These are phyloP conservation scores for Sphagnum magellanicum DNA, from an alignment of 228 moss, liverwort and hornwort genomes.

Conservation along the genomic window DNA sequence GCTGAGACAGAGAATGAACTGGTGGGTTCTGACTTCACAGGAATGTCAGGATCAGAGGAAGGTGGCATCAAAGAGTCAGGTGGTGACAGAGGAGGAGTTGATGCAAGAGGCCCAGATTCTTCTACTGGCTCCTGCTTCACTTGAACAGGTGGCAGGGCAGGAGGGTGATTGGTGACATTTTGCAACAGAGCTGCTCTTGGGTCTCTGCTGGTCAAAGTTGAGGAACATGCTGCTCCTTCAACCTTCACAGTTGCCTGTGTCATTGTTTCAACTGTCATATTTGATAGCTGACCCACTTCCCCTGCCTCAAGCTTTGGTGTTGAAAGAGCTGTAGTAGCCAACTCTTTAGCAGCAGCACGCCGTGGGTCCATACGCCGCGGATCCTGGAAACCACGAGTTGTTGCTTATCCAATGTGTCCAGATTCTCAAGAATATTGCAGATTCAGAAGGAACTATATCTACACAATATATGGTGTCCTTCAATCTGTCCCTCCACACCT, in stretches of 20 bases:
- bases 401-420: constrained; percentile 6
- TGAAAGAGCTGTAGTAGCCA: constrained; percentile 26
- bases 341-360: constrained; percentile 36
- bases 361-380: constrained; percentile 75
- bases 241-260: constrained; percentile 24
- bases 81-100: constrained; percentile 41
- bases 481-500: too few species aligned
- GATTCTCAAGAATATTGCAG: not conserved
- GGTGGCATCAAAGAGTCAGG: constrained; percentile 26
- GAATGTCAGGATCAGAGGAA: not conserved
- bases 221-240: constrained; percentile 22
- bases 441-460: too few species aligned
- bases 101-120: constrained; percentile 21
- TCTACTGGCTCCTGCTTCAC: constrained; percentile 80
- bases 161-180: constrained; percentile 26
- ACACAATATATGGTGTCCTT: too few species aligned
- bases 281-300: constrained; percentile 10
- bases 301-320: constrained; percentile 55
- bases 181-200: constrained; percentile 56
- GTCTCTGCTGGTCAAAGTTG: constrained; percentile 51
- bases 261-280: constrained; percentile 26
- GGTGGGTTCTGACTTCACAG: constrained; percentile 22
- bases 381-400: constrained; percentile 49
- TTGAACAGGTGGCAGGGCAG: constrained; percentile 27
- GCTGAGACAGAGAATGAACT: constrained; percentile 9